Evolutionary conservation across 768 basidiomycete species (phyloP).

Genomic region (Tulasnella sp.): DNA sequence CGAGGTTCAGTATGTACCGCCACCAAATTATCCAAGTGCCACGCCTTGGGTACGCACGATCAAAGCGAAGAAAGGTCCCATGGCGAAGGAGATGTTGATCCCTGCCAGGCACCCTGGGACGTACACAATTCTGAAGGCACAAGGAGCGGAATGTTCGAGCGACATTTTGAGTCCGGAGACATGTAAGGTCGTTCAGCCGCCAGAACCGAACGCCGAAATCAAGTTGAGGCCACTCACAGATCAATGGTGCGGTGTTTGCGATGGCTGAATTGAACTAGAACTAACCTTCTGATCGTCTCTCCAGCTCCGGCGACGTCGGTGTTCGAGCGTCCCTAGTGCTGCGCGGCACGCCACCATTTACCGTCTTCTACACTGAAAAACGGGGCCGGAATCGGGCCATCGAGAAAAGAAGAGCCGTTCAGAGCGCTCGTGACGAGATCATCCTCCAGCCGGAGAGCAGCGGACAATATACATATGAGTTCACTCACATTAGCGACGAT

Average conservation of each 20-base stretch:
- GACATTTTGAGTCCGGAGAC: constrained; percentile 75
- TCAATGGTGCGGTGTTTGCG: constrained; percentile 54
- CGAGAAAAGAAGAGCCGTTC: not conserved
- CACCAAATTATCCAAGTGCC: constrained; percentile 16
- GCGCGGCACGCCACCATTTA: constrained; percentile 83
- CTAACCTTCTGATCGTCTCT: not conserved
- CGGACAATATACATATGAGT: constrained; percentile 80
- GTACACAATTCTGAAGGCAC: constrained; percentile 59
- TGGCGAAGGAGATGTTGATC: constrained; percentile 42
- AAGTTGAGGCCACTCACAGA: constrained; percentile 74
- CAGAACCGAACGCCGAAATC: constrained; percentile 72
- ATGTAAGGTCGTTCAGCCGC: constrained; percentile 65
- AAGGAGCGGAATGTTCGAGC: constrained; percentile 70
- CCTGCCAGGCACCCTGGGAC: constrained; percentile 58
- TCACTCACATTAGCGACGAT: constrained; percentile 67
- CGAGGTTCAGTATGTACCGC: constrained; percentile 50
- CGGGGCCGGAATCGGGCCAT: constrained; percentile 33
- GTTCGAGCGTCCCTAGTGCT: constrained; percentile 79
- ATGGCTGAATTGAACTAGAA: not conserved
- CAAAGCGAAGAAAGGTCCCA: not conserved
- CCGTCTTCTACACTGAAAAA: constrained; percentile 65
- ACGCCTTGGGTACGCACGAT: not conserved
- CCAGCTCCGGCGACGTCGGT: constrained; percentile 82
- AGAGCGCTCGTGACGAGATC: constrained; percentile 49
- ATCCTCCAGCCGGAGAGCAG: constrained; percentile 79